phyloP scores from a whole-genome alignment of 2,329 filamentous ascomycete species.

The Neoscytalidium dimidiatum region DNA sequence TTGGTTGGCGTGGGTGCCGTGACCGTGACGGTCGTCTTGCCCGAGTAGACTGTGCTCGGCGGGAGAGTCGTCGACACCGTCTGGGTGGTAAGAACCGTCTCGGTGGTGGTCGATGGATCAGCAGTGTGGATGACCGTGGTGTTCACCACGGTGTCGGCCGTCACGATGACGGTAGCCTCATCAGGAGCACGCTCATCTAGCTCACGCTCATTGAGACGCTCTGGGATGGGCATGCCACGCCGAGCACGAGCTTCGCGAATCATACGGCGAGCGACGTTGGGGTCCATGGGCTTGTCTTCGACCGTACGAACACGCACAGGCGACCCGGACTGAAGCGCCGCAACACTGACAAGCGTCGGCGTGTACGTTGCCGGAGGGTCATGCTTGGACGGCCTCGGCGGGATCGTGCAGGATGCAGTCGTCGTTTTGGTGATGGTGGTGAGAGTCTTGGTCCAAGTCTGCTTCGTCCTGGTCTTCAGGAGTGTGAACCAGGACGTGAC shows the following conservation, averaged over 20 bases:
- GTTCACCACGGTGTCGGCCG: slow-evolving; percentile 30
- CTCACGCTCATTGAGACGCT: slow-evolving; percentile 22
- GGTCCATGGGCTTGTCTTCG: slow-evolving; percentile 5
- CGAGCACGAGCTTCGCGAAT: slow-evolving; percentile 36
- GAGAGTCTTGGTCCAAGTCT: slow-evolving; percentile 29
- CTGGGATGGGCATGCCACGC: slow-evolving; percentile 27
- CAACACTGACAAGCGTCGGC: slow-evolving; percentile 36
- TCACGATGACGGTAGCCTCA: slow-evolving; percentile 36
- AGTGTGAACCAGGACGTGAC: slow-evolving; percentile 32
- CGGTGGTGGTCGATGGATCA: slow-evolving; percentile 31
- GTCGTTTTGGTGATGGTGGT: slow-evolving; percentile 36
- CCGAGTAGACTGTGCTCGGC: slow-evolving; percentile 38
- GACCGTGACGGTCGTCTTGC: slow-evolving; percentile 33
- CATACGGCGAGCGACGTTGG: slow-evolving; percentile 33
- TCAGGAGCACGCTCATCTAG: slow-evolving; percentile 39
- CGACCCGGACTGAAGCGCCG: slow-evolving; percentile 17
- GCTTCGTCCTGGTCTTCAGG: slow-evolving; percentile 25
- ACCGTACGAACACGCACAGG: neutral
- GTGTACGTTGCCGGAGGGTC: slow-evolving; percentile 40
- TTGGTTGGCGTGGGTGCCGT: slow-evolving; percentile 40
- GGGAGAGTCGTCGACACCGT: slow-evolving; percentile 34
- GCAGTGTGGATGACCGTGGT: slow-evolving; percentile 35
- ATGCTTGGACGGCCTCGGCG: slow-evolving; percentile 29
- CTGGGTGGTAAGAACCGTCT: slow-evolving; percentile 28
- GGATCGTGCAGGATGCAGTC: slow-evolving; percentile 40